Base-by-base conservation (phyloP, 192 early-diverging fungal species). In the Coemansia sp. region DNA sequence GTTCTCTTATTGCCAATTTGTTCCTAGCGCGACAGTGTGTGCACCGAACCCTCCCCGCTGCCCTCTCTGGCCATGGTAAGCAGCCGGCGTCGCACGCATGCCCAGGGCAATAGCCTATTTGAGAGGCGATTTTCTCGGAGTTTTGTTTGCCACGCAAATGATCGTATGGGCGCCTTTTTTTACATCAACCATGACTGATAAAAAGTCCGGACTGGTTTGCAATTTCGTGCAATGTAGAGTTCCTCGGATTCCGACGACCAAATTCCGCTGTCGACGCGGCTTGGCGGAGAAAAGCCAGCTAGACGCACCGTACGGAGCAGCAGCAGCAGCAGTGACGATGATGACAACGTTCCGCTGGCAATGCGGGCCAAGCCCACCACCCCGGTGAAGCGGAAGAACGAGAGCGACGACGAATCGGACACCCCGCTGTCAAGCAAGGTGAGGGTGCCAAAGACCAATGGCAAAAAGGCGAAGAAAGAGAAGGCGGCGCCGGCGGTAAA, bases 171-270 rank as follows among this genome's bases (percentile, higher is more conserved):
- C n/a, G n/a, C n/a, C n/a, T n/a, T n/a, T n/a, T n/a, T n/a, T n/a
- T n/a, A n/a, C n/a, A n/a, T n/a, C n/a, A n/a, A n/a, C n/a, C n/a
- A n/a, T n/a, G n/a, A n/a, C n/a, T n/a, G n/a, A n/a, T n/a, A n/a
- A n/a, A n/a, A n/a, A n/a, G n/a, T n/a, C n/a, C n/a, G n/a, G n/a
- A n/a, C n/a, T n/a, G n/a, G 20, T 46, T 36, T 48, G 22, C 43
- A 30, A 46, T 22, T 50, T 3, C 17, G 21, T 36, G 31, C 23
- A 15, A 8, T 55, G 19, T 46, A 55, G 73, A 76, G 62, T 35
- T 57, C 54, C 28, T 69, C 73, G 45, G 73, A 76, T 56, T 76
- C 62, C 3, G 73, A 76, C 38, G 70, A 72, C 58, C 61, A 58
- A 8, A 44, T 58, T 21, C 73, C 73, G 12, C 52, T 76, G 31